Evolutionary conservation across 495 filamentous ascomycete genomes (phyloP).

Genomic region (Jackrogersella minutella): DNA sequence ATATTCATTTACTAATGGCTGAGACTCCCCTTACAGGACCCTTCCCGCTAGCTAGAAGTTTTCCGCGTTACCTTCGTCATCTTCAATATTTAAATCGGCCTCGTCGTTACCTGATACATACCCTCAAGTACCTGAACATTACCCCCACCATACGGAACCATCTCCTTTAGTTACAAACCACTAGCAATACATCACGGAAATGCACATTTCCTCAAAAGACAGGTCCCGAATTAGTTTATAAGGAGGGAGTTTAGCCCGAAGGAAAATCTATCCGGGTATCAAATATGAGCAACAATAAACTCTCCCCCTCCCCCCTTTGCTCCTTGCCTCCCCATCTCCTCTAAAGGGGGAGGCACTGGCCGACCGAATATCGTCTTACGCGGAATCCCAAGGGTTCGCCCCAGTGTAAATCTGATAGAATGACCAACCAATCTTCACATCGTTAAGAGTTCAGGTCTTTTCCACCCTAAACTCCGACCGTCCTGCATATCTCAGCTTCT

Average conservation of each 20-base stretch:
- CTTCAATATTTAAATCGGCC: too few relatives aligned
- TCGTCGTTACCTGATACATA: too few relatives aligned
- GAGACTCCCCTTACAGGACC: too few relatives aligned
- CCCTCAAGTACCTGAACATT: too few relatives aligned
- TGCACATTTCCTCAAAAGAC: not conserved
- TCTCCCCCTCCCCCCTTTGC: constrained; percentile 22
- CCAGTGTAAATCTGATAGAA: constrained; percentile 29
- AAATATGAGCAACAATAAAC: constrained; percentile 37
- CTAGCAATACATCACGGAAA: not conserved
- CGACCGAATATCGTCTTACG: constrained; percentile 11
- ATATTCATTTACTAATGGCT: too few relatives aligned
- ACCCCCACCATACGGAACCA: too few relatives aligned
- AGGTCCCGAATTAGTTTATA: constrained; percentile 27
- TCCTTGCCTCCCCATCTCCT: constrained; percentile 1
- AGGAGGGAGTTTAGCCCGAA: constrained; percentile 37
- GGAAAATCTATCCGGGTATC: constrained; percentile 50
- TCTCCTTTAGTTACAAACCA: not conserved
- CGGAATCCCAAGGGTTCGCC: constrained; percentile 17
- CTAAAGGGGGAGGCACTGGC: not conserved
- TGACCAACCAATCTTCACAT: constrained; percentile 8
- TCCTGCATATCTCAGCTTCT: constrained; percentile 3
- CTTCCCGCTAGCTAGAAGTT: too few relatives aligned
- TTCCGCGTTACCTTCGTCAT: too few relatives aligned
- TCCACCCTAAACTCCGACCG: constrained; percentile 20
- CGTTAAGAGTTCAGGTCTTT: constrained; percentile 18